Base-by-base conservation (phyloP, 306 rosid genomes). In the Vigna hirtella region DNA sequence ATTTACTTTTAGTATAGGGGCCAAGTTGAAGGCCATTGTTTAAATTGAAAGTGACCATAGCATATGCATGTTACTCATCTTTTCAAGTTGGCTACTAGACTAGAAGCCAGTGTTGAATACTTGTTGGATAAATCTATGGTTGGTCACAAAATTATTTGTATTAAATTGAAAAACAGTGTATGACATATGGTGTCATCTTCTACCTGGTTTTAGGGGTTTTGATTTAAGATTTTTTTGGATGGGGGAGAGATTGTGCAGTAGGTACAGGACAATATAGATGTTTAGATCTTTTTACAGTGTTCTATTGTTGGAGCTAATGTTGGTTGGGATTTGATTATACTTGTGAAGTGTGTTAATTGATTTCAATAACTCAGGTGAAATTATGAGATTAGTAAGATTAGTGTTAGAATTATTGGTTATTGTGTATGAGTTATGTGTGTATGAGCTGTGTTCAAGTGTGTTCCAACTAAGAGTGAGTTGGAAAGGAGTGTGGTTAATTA, bases 321-420 rank as follows among this genome's bases (percentile, higher is more conserved):
- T 47, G 43, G 34, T 55, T 17, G 42, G 17, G 68, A 43, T 43
- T 26, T 57, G 18, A 15, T 22, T 26, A 59, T 52, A 17, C 28
- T 47, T 43, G 52, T 45, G 40, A 49, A 64, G 50, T 50, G 48
- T 16, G 4, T 69, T 50, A 38, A 47, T 18, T 47, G 34, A 45
- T 68, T 28, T 57, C 51, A 20, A 45, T 58, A 56, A 56, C 52
- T 36, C 58, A 18, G 58, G 24, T 45, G 75, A 77, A 14, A 43
- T 78, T 69, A 12, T 53, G 16, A 26, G 22, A 12, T 40, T 26
- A 8, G 50, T 16, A 43, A 26, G 16, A 12, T 40, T 26, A 8
- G 50, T 16, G n/a, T n/a, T n/a, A n/a, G n/a, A n/a, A n/a, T n/a
- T n/a, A n/a, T n/a, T n/a, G n/a, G n/a, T n/a, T n/a, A n/a, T n/a